Evolutionary conservation across 345 rosid genomes (phyloP).

Genomic region (Aquilaria malaccensis): DNA sequence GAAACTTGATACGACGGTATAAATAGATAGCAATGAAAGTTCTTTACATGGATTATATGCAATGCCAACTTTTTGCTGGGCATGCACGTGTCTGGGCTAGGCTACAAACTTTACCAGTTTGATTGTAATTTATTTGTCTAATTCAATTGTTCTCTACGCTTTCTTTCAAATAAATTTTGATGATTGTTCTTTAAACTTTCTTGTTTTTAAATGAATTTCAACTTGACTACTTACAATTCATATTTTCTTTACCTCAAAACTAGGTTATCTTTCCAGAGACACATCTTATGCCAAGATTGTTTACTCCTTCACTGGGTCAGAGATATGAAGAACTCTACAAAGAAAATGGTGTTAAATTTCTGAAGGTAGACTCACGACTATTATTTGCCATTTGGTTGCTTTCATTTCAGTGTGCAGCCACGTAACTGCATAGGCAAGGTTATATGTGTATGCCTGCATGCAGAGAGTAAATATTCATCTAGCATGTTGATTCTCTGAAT

Average conservation of each 20-base stretch:
- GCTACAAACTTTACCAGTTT: too few relatives aligned
- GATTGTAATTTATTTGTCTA: neutral
- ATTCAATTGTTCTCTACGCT: too few relatives aligned
- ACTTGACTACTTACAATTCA: neutral
- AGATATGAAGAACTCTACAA: conserved; percentile 80
- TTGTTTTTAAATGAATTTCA: too few relatives aligned
- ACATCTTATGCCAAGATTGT: conserved; percentile 83
- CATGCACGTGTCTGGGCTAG: neutral
- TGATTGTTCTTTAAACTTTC: too few relatives aligned
- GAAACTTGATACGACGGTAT: conserved; percentile 88
- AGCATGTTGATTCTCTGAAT: conserved; percentile 8
- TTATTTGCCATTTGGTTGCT: too few relatives aligned
- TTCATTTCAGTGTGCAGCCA: too few relatives aligned
- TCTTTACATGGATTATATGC: neutral
- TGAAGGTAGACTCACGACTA: conserved; percentile 36
- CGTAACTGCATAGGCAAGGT: neutral
- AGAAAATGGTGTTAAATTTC: conserved; percentile 69
- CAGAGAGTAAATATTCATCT: neutral
- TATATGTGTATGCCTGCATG: neutral
- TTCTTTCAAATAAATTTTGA: too few relatives aligned
- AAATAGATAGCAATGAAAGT: neutral
- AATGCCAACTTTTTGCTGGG: neutral
- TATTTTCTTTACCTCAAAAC: conserved; percentile 14
- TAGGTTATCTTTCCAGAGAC: conserved; percentile 82
- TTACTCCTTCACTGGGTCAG: conserved; percentile 86